A percentile compares a stretch with the other conserved stretches of the same genome.
These are phyloP conservation scores for Postia placenta DNA, from an alignment of 768 basidiomycete species.

Conservation along the genomic window DNA sequence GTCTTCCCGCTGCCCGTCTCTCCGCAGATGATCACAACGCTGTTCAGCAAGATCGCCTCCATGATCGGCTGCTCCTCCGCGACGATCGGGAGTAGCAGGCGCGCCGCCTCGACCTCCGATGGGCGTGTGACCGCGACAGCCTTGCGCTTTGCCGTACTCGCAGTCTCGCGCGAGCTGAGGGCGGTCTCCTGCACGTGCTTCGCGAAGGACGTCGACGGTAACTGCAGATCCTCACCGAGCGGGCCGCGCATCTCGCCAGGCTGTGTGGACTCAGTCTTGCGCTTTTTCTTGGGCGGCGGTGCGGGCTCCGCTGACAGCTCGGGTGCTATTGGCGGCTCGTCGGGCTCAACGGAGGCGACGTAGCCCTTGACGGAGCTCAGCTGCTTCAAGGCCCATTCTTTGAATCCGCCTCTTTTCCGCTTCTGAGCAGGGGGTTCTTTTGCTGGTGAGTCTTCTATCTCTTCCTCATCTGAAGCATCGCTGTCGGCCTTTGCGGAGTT, in stretches of 20 bases:
- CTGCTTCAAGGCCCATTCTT: constrained; percentile 85
- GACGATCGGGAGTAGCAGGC: constrained; percentile 81
- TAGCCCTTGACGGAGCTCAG: constrained; percentile 46
- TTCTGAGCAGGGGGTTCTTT: constrained; percentile 24
- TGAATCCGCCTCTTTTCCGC: constrained; percentile 57
- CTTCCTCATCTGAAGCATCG: constrained; percentile 10
- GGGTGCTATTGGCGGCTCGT: not conserved
- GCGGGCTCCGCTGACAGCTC: not conserved
- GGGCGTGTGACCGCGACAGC: constrained; percentile 55
- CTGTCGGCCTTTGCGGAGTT: constrained; percentile 3
- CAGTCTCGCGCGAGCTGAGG: constrained; percentile 1
- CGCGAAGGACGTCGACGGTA: constrained; percentile 65
- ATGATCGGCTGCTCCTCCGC: constrained; percentile 93
- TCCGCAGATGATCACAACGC: constrained; percentile 82
- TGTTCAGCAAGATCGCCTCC: constrained; percentile 83
- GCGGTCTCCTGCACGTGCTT: constrained; percentile 33
- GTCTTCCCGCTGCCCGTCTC: constrained; percentile 99
- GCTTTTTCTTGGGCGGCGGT: constrained; percentile 37
- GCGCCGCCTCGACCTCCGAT: constrained; percentile 64
- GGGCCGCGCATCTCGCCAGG: constrained; percentile 65
- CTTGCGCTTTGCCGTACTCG: constrained; percentile 23
- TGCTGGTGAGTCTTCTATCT: constrained; percentile 14
- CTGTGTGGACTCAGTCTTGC: constrained; percentile 29
- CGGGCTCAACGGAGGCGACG: constrained; percentile 19
- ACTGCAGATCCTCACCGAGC: constrained; percentile 61